Percentiles rank a stretch among this genome's conserved stretches.
phyloP scores from a whole-genome alignment of 257 asterid species.

The Echium plantagineum region DNA sequence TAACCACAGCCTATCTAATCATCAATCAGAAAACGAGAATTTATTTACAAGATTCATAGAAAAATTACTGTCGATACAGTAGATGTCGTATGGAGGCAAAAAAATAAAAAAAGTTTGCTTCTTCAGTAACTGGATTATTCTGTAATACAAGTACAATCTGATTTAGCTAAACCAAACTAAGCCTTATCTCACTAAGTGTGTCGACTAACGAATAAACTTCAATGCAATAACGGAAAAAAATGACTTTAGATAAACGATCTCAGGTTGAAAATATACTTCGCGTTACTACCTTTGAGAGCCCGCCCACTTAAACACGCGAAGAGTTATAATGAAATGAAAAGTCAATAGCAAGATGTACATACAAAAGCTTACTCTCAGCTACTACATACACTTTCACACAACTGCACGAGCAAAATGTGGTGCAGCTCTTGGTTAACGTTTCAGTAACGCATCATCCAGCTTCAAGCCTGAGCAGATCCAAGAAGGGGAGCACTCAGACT shows the following conservation, averaged over 20 bases:
- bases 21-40: background rate
- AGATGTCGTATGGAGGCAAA: background rate
- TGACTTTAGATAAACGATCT: too few species aligned
- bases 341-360: background rate
- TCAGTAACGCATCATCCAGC: background rate
- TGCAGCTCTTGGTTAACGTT: background rate
- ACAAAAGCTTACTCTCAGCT: background rate
- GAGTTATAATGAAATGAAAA: background rate
- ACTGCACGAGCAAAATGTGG: background rate
- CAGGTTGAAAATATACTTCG: background rate
- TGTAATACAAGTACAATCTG: background rate
- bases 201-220: background rate
- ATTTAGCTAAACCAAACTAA: too few species aligned
- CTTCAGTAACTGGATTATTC: background rate
- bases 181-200: too few species aligned
- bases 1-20: background rate
- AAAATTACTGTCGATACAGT: background rate
- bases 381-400: background rate
- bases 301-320: background rate
- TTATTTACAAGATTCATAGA: too few species aligned
- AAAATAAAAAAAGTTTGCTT: background rate
- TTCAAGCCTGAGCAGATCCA: conserved; percentile 9
- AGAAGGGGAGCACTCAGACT: conserved; percentile 58
- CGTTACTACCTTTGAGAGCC: background rate
- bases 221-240: background rate